A percentile compares a stretch with the other conserved stretches of the same genome.
These are phyloP conservation scores for Aspergillus carbonarius DNA, from an alignment of 2,329 filamentous ascomycete genomes.

Conservation along the genomic window DNA sequence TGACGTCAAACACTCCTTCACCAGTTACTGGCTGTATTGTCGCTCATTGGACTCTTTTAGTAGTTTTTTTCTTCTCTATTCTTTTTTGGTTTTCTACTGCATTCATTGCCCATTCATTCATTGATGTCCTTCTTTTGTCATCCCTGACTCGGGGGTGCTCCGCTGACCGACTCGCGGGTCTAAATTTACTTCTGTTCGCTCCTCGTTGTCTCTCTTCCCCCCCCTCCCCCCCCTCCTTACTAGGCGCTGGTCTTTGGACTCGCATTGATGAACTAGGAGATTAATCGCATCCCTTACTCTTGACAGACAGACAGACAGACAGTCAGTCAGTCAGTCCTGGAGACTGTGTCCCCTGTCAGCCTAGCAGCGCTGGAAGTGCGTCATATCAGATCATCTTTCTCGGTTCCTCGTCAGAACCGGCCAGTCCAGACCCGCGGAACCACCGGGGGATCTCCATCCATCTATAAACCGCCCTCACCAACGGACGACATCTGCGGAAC, in stretches of 20 bases:
- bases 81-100: not conserved
- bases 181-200: not conserved
- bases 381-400: not conserved
- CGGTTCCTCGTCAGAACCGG: not conserved
- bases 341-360: not conserved
- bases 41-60: not conserved
- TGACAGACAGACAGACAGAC: not conserved
- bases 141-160: not conserved
- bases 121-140: not conserved
- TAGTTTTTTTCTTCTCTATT: not conserved
- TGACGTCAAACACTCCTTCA: constrained; percentile 2
- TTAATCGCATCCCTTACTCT: not conserved
- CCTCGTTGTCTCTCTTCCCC: not conserved
- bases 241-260: not conserved
- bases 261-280: not conserved
- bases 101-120: not conserved
- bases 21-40: not conserved
- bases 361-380: not conserved
- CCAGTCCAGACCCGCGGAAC: constrained; percentile 1
- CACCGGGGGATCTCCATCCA: not conserved
- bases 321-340: not conserved
- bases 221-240: not conserved
- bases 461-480: not conserved
- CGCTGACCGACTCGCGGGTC: not conserved
- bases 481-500: not conserved